Base-by-base conservation (phyloP, 1,284 basidiomycete genomes). In the Peniophora sp. region DNA sequence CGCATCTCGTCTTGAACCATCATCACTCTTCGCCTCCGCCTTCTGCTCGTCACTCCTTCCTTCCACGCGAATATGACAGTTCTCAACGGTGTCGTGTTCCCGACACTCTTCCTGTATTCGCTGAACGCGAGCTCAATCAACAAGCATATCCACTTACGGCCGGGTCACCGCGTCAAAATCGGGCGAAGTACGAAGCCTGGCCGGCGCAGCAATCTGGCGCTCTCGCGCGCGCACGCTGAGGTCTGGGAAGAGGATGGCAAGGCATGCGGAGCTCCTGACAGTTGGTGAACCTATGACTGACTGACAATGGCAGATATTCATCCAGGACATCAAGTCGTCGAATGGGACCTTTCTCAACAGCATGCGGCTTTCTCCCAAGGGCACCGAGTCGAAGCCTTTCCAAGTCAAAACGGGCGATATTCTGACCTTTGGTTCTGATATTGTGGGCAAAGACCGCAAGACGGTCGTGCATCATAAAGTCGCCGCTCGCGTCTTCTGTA, bases 311-410 rank as follows among this genome's bases (percentile, higher is more conserved):
- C 56, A 96, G 91, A 95, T 98, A 66, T 96, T 75, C 73, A 98
- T 99, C 77, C 96, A 93, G 69, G 97, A 99, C 66, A 91, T 98
- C 63, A 97, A 97, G 73, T 95, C 92, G 54, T 96, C 92, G 1
- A 99, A 99, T 59, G 96, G 96, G 3, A 99, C 97, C 8, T 99
- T 99, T 65, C 95, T 99, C 69, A 98, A 99, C 59, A 86, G 92
- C 51, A 92, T 97, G 57, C 79, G 96, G 45, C 81, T 99, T 44
- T 93, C 89, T 55, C 78, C 81, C 1, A 95, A 99, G 67, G 89
- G 90, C 22, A 78, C 92, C 52, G 95, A 98, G 70, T 94, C 90
- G 0, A 91, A 97, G 32, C 91, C 93, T 0, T 96, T 84, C 58
- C 92, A 97, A 68, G 81, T 99, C 39, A 95, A 97, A 72, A 88